A percentile compares a stretch with the other conserved stretches of the same genome.
These are phyloP conservation scores for Citrus hindsii DNA, from an alignment of 345 rosid genomes.

Conservation along the genomic window DNA sequence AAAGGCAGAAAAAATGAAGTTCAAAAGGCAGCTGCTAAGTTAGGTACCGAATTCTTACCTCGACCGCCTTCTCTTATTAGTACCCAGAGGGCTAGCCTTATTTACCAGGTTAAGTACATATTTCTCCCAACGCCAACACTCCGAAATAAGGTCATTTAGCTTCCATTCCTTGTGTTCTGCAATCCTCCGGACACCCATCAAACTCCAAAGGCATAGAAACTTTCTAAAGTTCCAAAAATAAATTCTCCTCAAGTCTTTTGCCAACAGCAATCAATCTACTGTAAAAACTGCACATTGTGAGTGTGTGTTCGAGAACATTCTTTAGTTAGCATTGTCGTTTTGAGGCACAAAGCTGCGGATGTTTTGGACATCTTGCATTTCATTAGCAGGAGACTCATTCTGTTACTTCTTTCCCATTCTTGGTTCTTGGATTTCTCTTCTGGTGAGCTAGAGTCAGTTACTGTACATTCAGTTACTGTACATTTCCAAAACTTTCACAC, in stretches of 20 bases:
- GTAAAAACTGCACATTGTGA: neutral
- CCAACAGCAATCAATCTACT: neutral
- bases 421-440: slow-evolving; percentile 7
- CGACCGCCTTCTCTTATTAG: neutral
- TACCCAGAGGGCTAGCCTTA: neutral
- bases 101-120: neutral
- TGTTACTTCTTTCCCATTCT: slow-evolving; percentile 1
- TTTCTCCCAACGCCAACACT: neutral
- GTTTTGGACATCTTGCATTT: neutral
- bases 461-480: too few species aligned
- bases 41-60: neutral
- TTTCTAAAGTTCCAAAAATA: neutral
- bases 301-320: neutral
- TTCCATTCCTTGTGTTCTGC: neutral
- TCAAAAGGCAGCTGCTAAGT: too few species aligned
- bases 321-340: neutral
- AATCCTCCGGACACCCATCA: neutral
- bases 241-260: neutral
- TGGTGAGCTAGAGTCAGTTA: neutral
- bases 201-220: neutral
- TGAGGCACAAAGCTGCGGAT: neutral
- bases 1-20: too few species aligned
- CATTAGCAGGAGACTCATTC: neutral
- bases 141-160: neutral
- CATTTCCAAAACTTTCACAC: neutral